Base-by-base conservation (phyloP, 257 asterid species). In the Fraxinus pennsylvanica region DNA sequence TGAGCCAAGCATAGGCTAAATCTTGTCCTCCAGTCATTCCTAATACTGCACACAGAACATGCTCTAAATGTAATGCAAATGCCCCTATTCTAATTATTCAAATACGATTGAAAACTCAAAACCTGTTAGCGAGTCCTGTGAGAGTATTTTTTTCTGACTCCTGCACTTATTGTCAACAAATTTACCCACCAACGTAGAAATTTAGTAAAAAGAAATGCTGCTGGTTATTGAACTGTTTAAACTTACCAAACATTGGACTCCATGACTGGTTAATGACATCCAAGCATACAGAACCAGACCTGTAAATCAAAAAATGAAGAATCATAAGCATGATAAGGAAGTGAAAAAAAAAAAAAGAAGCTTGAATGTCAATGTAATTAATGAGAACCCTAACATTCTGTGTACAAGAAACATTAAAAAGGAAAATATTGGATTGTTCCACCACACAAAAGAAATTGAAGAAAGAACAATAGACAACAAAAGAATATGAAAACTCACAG, bases 241-340 rank as follows among this genome's bases (percentile, higher is more conserved):
- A 74, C 90, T 79, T 88, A 92, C 98, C 98, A 67, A 89, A 90
- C 97, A 92, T 92, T 74, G 97, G 98, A 78, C 98, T 94, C 98
- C 97, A 92, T 70, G 98, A 91, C 84, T 94, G 98, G 84, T 94
- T 92, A 74, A 92, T 94, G 75, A 92, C 97, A 83, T 94, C 96
- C 92, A 92, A 91, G 88, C 97, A 91, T n/a, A 92, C 97, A 12
- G 96, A 94, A 73, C 97, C 97, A 6, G 97, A 92, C 87, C 97
- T 92, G 82, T 71, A 73, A 83, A 71, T 70, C 79, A 82, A 68
- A 74, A 73, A 76, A 17, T 39, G 22, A 29, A 32, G 72, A 57
- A 59, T 50, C 9, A 67, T 68, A 65, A 78, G 68, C 80, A 54
- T 7, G 54, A 22, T 3, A 74, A 59, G 14, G 13, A 4, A 77